Conservation (phyloP, 116 monocot species). For the Dioscorea cayenensis region DNA sequence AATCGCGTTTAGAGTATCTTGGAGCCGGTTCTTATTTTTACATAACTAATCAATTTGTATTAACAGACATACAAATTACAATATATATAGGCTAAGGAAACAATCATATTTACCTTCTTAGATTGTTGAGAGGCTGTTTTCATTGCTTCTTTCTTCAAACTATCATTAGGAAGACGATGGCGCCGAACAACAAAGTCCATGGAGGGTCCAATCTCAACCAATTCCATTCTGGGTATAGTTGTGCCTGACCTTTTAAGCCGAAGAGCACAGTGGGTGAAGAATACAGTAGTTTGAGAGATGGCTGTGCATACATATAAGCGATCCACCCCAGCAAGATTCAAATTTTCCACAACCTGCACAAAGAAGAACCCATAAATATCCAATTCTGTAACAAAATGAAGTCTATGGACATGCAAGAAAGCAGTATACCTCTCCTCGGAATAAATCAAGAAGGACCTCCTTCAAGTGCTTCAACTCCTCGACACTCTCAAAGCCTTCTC, state of each 20-base stretch:
- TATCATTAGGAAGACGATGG: conserved; percentile 69
- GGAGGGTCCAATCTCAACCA: conserved; percentile 92
- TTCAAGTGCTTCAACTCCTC: conserved; percentile 97
- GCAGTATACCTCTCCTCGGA: conserved; percentile 72
- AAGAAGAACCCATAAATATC: not conserved
- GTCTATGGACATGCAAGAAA: no score
- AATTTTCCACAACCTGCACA: conserved; percentile 76
- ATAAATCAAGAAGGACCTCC: conserved; percentile 91
- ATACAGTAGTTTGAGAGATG: conserved; percentile 52
- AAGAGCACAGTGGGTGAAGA: conserved; percentile 76
- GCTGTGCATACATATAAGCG: conserved; percentile 76
- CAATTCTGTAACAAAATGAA: no score
- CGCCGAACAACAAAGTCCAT: conserved; percentile 86
- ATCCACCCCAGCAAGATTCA: conserved; percentile 86
- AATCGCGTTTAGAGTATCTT: not conserved
- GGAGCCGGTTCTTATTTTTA: not conserved
- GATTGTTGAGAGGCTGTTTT: conserved; percentile 35
- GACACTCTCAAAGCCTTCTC: conserved; percentile 80
- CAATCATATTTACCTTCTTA: conserved; percentile 40
- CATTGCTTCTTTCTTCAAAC: conserved; percentile 87
- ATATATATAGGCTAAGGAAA: no score
- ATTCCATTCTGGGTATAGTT: conserved; percentile 70
- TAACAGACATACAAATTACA: not conserved
- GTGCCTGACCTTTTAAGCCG: conserved; percentile 87
- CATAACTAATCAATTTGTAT: not conserved